Evolutionary conservation across 352 stramenopile species (phyloP).

Genomic region (Globisporangium canariense): DNA sequence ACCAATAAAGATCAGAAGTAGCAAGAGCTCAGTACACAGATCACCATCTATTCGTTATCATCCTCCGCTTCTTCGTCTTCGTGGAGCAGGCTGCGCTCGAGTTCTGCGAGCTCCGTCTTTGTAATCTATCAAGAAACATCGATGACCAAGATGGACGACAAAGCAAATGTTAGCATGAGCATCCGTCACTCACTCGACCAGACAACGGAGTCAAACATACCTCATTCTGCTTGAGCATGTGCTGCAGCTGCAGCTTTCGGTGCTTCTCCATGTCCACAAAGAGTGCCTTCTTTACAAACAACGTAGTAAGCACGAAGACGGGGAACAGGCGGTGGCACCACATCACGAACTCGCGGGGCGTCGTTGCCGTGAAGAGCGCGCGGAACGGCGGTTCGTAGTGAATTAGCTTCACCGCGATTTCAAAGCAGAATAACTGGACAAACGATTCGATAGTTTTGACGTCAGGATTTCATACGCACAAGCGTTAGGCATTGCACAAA

Average conservation of each 20-base stretch:
- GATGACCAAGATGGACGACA: background rate
- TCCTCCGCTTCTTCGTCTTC: background rate
- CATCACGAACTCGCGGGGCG: constrained; percentile 53
- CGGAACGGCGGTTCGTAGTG: constrained; percentile 52
- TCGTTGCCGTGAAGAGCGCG: constrained; percentile 41
- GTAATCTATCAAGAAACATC: background rate
- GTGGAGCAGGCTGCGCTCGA: constrained; percentile 10
- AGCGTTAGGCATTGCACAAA: no score
- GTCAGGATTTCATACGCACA: no score
- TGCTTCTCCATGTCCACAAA: constrained; percentile 66
- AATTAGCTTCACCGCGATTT: constrained; percentile 50
- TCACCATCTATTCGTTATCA: background rate
- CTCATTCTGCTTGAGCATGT: constrained; percentile 56
- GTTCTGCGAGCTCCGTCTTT: constrained; percentile 2
- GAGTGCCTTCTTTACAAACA: constrained; percentile 50
- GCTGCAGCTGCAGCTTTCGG: constrained; percentile 33
- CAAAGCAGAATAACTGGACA: constrained; percentile 44
- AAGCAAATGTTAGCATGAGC: background rate
- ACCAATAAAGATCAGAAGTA: background rate
- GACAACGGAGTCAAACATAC: constrained; percentile 11
- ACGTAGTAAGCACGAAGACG: constrained; percentile 35
- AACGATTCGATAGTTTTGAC: background rate
- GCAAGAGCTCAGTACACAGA: background rate
- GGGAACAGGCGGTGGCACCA: constrained; percentile 57
- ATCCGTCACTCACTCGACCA: background rate